Evolutionary conservation across 2,329 filamentous ascomycete species (phyloP).

Genomic region (Colletotrichum magnum): DNA sequence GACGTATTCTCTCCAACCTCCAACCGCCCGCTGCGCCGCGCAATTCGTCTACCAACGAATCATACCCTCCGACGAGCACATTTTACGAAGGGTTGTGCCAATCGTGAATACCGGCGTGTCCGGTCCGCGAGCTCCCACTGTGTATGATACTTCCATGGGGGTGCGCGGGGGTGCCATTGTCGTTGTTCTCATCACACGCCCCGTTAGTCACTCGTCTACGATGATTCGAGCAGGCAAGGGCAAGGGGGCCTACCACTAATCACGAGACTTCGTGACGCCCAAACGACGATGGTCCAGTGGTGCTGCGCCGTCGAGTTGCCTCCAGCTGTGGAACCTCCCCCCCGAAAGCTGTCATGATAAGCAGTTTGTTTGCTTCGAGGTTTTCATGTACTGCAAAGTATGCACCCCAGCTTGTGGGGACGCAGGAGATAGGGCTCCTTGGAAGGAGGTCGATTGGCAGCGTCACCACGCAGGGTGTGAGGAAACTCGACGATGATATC

Average conservation of each 20-base stretch:
- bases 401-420: neutral
- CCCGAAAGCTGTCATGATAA: neutral
- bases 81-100: neutral
- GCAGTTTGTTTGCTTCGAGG: constrained; percentile 8
- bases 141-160: neutral
- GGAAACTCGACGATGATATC: neutral
- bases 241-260: neutral
- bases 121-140: neutral
- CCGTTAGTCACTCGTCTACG: neutral
- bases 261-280: neutral
- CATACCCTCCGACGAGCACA: neutral
- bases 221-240: neutral
- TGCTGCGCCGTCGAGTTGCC: constrained; percentile 5
- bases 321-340: neutral
- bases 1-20: neutral
- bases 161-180: neutral
- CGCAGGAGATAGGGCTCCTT: neutral
- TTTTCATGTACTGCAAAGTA: neutral
- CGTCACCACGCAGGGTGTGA: neutral
- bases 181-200: neutral
- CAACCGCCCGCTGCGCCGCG: neutral
- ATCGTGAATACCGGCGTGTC: neutral
- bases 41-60: neutral
- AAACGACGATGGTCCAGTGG: neutral
- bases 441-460: neutral